Base-by-base conservation (phyloP, 2,329 filamentous ascomycete species). In the Xylaria sp. region DNA sequence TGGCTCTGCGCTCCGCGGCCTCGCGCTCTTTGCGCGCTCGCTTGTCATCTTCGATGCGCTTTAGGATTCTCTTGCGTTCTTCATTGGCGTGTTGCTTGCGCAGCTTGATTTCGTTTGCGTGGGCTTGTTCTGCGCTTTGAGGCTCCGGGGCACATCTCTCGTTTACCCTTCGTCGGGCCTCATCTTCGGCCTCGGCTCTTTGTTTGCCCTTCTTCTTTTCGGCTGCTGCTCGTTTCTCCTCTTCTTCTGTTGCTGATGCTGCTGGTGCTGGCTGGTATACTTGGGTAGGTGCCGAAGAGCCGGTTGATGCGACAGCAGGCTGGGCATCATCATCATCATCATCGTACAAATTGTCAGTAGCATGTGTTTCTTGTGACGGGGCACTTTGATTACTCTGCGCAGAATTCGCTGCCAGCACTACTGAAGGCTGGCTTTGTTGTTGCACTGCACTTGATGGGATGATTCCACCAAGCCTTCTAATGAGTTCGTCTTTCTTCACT, bases 21-120 rank as follows among this genome's bases (percentile, higher is more conserved):
- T 86, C 85, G 9, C 84, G 83, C 62, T 87, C 83, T 70, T 86
- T 89, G 15, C 93, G 87, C 69, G 90, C 91, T 12, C 85, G 86
- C 77, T 91, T 92, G 81, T 97, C 93, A 69, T 91, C 89, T 76
- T 94, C 91, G 71, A 97, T 94, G 48, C 89, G 89, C 72, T 89
- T 88, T 54, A 94, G 84, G 63, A 97, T 91, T 1, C 92, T 87
- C 65, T 89, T 86, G 46, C 91, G 86, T 76, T 96, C 92, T 54
- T 91, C 87, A 55, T 87, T 85, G 2, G 89, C 88, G 70, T 93
- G 87, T 65, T 88, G 84, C 73, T 91, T 89, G 64, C 88, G 86
- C 77, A 89, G 90, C 75, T 87, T 90, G 83, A 75, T 83, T 83
- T 82, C 15, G 77, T 69, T 71, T 1, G 71, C 71, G 57, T 78